These are phyloP conservation scores for Gracilariopsis chorda DNA, from an alignment of 23 red algal species.

Conservation along the genomic window DNA sequence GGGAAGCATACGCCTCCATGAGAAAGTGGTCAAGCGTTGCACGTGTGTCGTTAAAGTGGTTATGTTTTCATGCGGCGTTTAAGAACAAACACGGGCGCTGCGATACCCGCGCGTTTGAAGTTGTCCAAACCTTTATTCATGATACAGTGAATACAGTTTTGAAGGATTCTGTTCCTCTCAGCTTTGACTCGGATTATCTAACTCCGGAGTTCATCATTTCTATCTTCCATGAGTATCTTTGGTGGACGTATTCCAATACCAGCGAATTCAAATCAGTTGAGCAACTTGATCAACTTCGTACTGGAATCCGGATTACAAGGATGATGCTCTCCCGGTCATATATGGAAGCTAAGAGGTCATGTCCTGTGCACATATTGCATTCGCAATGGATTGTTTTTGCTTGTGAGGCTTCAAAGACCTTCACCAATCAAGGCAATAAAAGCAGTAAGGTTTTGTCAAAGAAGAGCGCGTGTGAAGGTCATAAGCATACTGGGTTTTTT, in stretches of 20 bases:
- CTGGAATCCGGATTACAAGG: not conserved
- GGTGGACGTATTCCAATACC: not conserved
- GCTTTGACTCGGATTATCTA: not conserved
- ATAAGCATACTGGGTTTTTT: not conserved
- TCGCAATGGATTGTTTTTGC: not conserved
- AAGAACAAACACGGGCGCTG: not conserved
- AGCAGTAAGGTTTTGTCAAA: not conserved
- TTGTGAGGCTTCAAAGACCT: not conserved
- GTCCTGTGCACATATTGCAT: not conserved
- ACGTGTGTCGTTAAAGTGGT: not conserved
- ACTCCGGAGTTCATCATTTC: not conserved
- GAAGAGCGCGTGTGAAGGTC: not conserved
- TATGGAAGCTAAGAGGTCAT: not conserved
- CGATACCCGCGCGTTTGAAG: not conserved
- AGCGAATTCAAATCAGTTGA: not conserved
- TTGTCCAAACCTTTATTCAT: not conserved
- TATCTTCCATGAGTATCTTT: not conserved
- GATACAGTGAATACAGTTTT: constrained; percentile 6
- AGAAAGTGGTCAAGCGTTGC: constrained; percentile 12
- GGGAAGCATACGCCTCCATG: not conserved
- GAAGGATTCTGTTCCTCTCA: not conserved
- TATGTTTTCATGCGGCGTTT: not conserved
- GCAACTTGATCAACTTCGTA: not conserved
- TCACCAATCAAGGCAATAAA: too few species aligned
- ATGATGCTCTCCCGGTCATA: not conserved